A percentile compares a stretch with the other conserved stretches of the same genome.
These are phyloP conservation scores for Phyllosticta capitalensis DNA, from an alignment of 2,329 filamentous ascomycete species.

Conservation along the genomic window DNA sequence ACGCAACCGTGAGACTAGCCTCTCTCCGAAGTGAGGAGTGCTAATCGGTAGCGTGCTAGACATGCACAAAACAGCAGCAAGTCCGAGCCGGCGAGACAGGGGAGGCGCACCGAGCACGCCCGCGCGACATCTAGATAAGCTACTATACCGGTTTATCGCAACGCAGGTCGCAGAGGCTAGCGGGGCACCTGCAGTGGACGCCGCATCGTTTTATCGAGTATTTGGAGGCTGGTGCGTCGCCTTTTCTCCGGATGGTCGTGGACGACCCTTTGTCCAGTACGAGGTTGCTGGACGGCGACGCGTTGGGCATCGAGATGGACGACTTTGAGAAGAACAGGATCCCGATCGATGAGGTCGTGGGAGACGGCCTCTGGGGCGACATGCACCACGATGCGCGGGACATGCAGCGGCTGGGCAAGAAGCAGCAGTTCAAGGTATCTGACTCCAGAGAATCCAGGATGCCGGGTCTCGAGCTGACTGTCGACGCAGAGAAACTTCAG, in stretches of 20 bases:
- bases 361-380: slow-evolving; percentile 9
- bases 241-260: neutral
- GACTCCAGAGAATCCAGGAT: neutral
- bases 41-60: neutral
- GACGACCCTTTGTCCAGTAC: neutral
- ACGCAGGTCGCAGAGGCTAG: neutral
- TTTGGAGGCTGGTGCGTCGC: neutral
- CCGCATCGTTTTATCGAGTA: neutral
- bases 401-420: slow-evolving; percentile 42
- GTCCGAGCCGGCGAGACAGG: neutral
- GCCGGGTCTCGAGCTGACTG: neutral
- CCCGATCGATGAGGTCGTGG: slow-evolving; percentile 1
- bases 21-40: neutral
- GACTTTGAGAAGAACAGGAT: neutral
- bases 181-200: neutral
- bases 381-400: slow-evolving; percentile 19
- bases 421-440: slow-evolving; percentile 37
- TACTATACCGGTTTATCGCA: neutral
- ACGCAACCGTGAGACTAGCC: neutral
- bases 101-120: neutral
- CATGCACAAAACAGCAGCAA: neutral
- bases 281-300: neutral
- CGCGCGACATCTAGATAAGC: neutral
- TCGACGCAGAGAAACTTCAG: slow-evolving; percentile 37
- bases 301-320: neutral